Evolutionary conservation across 768 basidiomycete genomes (phyloP), one percentile per base, ranked within the genome.

Genomic region (Pholiota molesta): DNA sequence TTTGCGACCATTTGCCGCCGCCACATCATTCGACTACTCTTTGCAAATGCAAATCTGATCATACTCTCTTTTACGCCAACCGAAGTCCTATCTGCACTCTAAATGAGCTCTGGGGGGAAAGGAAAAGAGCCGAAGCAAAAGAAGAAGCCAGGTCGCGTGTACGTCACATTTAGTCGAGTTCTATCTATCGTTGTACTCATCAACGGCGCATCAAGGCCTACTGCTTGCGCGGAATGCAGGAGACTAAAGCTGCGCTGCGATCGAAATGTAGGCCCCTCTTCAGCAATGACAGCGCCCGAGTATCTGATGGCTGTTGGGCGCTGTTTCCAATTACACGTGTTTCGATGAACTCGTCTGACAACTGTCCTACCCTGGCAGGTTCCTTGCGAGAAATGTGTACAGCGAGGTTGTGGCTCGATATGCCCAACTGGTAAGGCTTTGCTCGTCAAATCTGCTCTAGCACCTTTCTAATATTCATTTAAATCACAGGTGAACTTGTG

Each of bases 361-460:
- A 31, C 57, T 39, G 19, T 40, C 33, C 52, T 31, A 35, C 59
- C 49, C 52, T 47, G 53, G 51, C 66, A 92, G 89, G 81, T 91
- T 35, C 91, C 91, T 11, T 93, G 91, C 74, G 87, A 88, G 73
- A 91, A 86, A 71, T 93, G 91, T 69, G 83, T 84, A 23, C 87
- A 88, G 60, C 80, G 90, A 68, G 91, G 91, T 35, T 92, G 90
- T 68, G 85, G 84, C 23, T 78, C 85, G 17, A 88, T 92, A 60
- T 93, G 91, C 74, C 91, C 91, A n/a, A 85, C 88, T 59, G 91
- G 91, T 88, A 65, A 47, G 70, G 57, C 55, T 62, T n/a, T 29
- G 39, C 9, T 10, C 14, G 31, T 44, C 51, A 47, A 52, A 53
- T 64, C 37, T 21, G 37, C 23, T 49, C 42, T 35, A 60, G 59